Conservation (phyloP, 805 yeast genomes). For the Candida ficus region DNA sequence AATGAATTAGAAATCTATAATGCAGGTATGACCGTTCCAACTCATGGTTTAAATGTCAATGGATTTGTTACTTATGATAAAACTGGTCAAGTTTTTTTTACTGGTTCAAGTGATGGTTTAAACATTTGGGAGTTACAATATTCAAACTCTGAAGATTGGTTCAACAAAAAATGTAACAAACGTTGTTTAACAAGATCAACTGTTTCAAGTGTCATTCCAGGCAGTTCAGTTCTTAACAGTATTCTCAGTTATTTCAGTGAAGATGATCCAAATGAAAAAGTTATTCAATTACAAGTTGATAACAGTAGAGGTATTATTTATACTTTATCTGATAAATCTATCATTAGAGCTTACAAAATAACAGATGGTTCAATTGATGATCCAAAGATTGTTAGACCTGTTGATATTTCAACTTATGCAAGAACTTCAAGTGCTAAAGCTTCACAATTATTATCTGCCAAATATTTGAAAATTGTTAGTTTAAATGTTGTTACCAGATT, state of each 20-base stretch:
- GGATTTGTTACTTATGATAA: conserved; percentile 52
- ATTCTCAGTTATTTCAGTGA: conserved; percentile 28
- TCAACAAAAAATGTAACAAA: conserved; percentile 75
- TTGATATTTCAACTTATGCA: conserved; percentile 33
- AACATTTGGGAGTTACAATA: conserved; percentile 87
- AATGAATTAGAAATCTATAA: conserved; percentile 65
- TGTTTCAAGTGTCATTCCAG: conserved; percentile 45
- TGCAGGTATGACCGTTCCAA: conserved; percentile 75
- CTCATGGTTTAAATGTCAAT: conserved; percentile 71
- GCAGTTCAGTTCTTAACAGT: conserved; percentile 31
- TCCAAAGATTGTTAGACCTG: conserved; percentile 32
- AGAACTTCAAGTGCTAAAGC: conserved; percentile 42
- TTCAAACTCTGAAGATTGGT: conserved; percentile 81
- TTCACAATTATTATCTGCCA: conserved; percentile 51
- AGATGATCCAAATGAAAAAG: conserved; percentile 40
- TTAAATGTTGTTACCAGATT: conserved; percentile 53
- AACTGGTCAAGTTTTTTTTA: conserved; percentile 78
- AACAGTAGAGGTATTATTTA: conserved; percentile 73
- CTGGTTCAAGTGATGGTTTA: conserved; percentile 72
- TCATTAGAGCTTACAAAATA: conserved; percentile 73
- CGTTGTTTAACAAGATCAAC: conserved; percentile 74
- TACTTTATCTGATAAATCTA: conserved; percentile 75
- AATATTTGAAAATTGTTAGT: conserved; percentile 55
- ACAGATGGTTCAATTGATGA: conserved; percentile 37
- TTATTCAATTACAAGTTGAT: conserved; percentile 69